Conservation (phyloP, 352 stramenopile genomes). For the Globisporangium orthogonon region DNA sequence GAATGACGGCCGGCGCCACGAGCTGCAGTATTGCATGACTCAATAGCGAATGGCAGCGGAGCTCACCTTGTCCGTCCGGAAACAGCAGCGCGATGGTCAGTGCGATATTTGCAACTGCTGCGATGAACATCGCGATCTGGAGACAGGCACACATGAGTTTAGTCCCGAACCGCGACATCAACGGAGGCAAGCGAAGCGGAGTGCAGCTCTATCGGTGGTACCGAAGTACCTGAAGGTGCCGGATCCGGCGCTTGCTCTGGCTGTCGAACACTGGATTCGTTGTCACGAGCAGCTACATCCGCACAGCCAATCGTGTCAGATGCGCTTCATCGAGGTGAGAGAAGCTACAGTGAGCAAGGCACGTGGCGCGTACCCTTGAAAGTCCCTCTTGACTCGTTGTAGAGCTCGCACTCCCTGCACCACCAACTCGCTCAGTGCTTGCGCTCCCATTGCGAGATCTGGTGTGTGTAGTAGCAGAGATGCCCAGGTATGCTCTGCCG, state of each 20-base stretch:
- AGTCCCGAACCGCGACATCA: not conserved
- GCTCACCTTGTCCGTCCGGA: slow-evolving; percentile 20
- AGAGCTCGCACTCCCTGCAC: not conserved
- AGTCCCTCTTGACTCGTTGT: slow-evolving; percentile 7
- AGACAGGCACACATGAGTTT: not conserved
- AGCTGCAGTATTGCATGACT: not conserved
- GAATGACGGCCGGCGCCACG: too few species aligned
- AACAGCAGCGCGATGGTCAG: slow-evolving; percentile 24
- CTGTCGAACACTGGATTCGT: slow-evolving; percentile 27
- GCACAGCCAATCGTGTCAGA: not conserved
- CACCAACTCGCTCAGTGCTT: not conserved
- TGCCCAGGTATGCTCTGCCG: slow-evolving; percentile 33
- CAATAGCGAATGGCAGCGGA: not conserved
- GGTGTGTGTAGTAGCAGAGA: slow-evolving; percentile 13
- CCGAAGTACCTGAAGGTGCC: slow-evolving; percentile 32
- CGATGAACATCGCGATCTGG: slow-evolving; percentile 13
- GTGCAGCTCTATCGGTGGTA: not conserved
- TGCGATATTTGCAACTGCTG: slow-evolving; percentile 15
- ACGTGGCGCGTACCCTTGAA: slow-evolving; percentile 13
- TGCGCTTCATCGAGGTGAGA: not conserved
- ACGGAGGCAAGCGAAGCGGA: not conserved
- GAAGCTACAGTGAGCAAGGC: not conserved
- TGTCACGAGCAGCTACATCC: slow-evolving; percentile 34
- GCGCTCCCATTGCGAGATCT: not conserved
- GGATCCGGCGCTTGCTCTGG: slow-evolving; percentile 25